Evolutionary conservation across 257 asterid genomes (phyloP).

Genomic region (Capsicum chinense): DNA sequence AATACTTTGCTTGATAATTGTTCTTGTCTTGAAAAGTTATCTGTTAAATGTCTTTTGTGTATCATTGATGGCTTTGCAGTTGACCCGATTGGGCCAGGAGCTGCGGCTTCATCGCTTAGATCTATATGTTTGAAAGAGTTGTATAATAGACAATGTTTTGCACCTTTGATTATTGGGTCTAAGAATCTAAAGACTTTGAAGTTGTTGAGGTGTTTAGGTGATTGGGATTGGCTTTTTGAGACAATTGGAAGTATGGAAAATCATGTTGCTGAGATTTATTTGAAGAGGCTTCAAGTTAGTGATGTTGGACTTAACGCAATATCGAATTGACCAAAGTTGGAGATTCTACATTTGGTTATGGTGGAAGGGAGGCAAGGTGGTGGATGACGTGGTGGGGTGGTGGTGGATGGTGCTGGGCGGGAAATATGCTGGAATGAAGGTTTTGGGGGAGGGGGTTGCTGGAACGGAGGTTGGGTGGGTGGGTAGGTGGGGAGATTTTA

Average conservation of each 20-base stretch:
- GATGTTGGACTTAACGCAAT: conserved; percentile 67
- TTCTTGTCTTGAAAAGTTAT: conserved; percentile 65
- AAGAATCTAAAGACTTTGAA: conserved; percentile 65
- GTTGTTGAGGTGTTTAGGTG: conserved; percentile 73
- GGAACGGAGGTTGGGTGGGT: no score
- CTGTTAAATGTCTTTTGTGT: conserved; percentile 75
- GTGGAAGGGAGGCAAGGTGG: no score
- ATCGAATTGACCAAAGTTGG: conserved; percentile 61
- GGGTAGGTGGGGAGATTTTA: no score
- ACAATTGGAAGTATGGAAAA: conserved; percentile 47
- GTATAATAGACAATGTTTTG: conserved; percentile 73
- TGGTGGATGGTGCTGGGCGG: no score
- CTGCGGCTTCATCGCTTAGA: conserved; percentile 58
- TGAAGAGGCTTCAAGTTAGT: conserved; percentile 82
- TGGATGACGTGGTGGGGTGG: no score
- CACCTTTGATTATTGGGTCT: conserved; percentile 64
- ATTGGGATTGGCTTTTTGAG: conserved; percentile 81
- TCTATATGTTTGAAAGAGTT: conserved; percentile 77
- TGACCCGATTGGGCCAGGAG: conserved; percentile 72
- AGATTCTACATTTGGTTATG: conserved; percentile 70
- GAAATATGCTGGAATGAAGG: no score
- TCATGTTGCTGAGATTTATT: conserved; percentile 67
- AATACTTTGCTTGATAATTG: conserved; percentile 71
- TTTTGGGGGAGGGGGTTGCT: no score
- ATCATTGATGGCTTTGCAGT: conserved; percentile 56